Base-by-base conservation (phyloP, 2,329 filamentous ascomycete genomes). In the Xylaria sp. region DNA sequence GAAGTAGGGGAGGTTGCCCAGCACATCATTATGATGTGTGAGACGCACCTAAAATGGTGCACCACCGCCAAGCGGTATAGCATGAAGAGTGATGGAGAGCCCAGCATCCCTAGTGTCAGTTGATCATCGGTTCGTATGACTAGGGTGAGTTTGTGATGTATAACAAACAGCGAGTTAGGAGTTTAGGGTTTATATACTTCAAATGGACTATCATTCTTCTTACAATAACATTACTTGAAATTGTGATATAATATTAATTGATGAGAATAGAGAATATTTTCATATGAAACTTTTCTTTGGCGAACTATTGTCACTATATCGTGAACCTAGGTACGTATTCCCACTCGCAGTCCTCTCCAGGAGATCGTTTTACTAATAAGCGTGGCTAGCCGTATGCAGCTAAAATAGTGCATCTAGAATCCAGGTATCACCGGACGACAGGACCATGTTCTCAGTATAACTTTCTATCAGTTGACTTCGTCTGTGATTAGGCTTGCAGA, bases 21-120 rank as follows among this genome's bases (percentile, higher is more conserved):
- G 6, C 56, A 59, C 56, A 47, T 59, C n/a, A 39, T 59, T 14
- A 36, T 59, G 7, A 34, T 47, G 21, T 59, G 36, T 48, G 56
- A 59, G 39, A 59, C 56, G 36, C 56, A 59, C 32, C 27, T 59
- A 21, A 59, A 59, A 34, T 59, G 56, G 56, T 59, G 56, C 45
- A 36, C 56, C 1, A 59, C 39, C 8, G 21, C 39, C 36, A 59
- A 59, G 39, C 36, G 21, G n/a, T 59, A 59, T 17, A 17, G 21
- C 9, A 59, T 59, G 36, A 59, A 19, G 51, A 34, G 12, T 9
- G 12, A 36, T 11, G 17, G 19, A 30, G 48, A 7, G 12, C 24
- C 48, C 3, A 30, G 24, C 11, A 51, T 7, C 9, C 19, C 2
- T 30, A 51, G 21, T 51, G n/a, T 51, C 21, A 17, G 4, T 51